Conservation (phyloP, 2,329 filamentous ascomycete genomes). For the Graphilbum sp. region DNA sequence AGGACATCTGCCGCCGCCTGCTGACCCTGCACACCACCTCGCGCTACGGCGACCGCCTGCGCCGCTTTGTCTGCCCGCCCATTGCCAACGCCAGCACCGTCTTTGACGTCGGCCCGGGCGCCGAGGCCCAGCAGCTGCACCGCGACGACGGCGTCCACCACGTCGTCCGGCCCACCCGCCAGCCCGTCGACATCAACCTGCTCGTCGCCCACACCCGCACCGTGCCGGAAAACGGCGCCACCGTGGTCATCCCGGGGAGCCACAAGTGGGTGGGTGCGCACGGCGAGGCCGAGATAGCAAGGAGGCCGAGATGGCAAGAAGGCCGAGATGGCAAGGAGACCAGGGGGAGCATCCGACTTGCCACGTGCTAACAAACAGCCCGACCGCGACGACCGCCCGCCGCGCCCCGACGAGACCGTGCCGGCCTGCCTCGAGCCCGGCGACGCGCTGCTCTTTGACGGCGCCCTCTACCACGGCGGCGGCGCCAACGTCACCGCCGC, state of each 20-base stretch:
- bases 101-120: not conserved
- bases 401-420: not conserved
- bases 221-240: not conserved
- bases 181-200: not conserved
- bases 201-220: not conserved
- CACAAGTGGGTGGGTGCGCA: constrained; percentile 1
- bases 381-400: not conserved
- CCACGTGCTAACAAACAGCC: too few relatives aligned
- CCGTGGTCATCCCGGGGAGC: not conserved
- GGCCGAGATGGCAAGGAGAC: too few relatives aligned
- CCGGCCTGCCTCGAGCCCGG: not conserved
- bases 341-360: too few relatives aligned
- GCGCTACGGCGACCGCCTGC: not conserved
- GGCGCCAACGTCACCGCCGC: not conserved
- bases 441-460: not conserved
- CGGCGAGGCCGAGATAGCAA: too few relatives aligned
- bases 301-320: too few relatives aligned
- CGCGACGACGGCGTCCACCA: not conserved
- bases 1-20: not conserved
- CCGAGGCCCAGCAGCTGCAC: not conserved
- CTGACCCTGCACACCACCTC: not conserved
- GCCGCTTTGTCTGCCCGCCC: not conserved
- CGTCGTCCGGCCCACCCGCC: not conserved
- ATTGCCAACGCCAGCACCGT: constrained; percentile 1
- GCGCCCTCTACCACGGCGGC: not conserved